These are phyloP conservation scores for Penicillium cataractarum DNA, from an alignment of 495 filamentous ascomycete species.

Conservation along the genomic window DNA sequence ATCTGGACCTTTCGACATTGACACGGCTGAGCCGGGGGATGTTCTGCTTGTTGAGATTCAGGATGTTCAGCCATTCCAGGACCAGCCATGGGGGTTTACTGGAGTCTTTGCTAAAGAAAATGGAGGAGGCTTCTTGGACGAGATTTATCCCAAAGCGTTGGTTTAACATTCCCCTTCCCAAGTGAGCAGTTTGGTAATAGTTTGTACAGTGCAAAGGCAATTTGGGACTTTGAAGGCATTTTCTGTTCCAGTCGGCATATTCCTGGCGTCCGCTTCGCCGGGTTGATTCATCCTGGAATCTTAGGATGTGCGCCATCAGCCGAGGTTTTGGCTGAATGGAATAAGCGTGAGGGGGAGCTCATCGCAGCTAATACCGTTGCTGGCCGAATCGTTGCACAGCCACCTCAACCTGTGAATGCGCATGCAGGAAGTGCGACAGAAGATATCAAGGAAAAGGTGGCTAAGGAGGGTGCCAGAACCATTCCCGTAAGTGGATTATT, in stretches of 20 bases:
- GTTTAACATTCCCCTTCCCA: constrained; percentile 10
- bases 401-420: constrained; percentile 69
- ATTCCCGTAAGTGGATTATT: constrained; percentile 78
- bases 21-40: constrained; percentile 84
- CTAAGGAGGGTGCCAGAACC: constrained; percentile 83
- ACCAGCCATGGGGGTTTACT: constrained; percentile 90
- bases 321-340: constrained; percentile 73
- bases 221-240: constrained; percentile 98
- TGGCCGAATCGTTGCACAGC: constrained; percentile 77
- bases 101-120: constrained; percentile 83
- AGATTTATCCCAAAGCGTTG: constrained; percentile 81
- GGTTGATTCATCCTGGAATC: constrained; percentile 94
- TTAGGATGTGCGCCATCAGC: constrained; percentile 85
- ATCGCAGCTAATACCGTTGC: constrained; percentile 65
- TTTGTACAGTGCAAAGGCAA: constrained; percentile 76
- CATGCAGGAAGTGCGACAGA: constrained; percentile 71
- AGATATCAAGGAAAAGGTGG: constrained; percentile 72
- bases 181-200: neutral
- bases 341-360: constrained; percentile 76
- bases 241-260: constrained; percentile 91
- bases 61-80: constrained; percentile 88
- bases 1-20: constrained; percentile 88
- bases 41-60: constrained; percentile 90
- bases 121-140: constrained; percentile 90
- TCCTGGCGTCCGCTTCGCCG: constrained; percentile 83